Evolutionary conservation across 805 yeast genomes (phyloP), one percentile per base, ranked within the genome.

Genomic region (Saccharomycopsis lassenensis): DNA sequence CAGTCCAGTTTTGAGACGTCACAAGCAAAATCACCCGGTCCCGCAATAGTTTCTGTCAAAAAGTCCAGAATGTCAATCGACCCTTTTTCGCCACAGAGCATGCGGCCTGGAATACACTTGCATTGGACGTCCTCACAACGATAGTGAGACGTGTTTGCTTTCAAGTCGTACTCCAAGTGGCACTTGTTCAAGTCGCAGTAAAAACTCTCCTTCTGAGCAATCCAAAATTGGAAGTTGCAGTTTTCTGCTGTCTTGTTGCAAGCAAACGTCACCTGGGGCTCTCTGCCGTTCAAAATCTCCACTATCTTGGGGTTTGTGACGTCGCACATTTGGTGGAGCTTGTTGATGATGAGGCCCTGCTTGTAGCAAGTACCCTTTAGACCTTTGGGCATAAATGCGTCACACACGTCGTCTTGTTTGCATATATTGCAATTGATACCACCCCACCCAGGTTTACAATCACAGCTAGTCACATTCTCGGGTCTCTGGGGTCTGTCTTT

Each of bases 181-280:
- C 98, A 91, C n/a, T 64, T 58, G 36, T 67, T 58, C 46, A 91
- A 67, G 31, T 79, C 91, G 62, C 98, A 91, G 55, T 73, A 91
- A 56, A 91, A 91, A 41, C 93, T 78, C 55, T 91, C 98, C 30
- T 67, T 62, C 54, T 85, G 74, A 47, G 78, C 95, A 45, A 91
- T 84, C 98, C 98, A 91, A 53, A 91, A 85, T 57, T 91, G 97
- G 59, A 91, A 85, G 54, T 85, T 76, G 59, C 98, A 91, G 7
- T 56, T 57, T 12, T 59, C 68, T 0, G 72, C 61, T 1, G 79
- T 68, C 48, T 65, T 72, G 52, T 83, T 76, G 62, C 98, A 91
- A 26, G 85, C 71, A 58, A 91, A 89, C 0, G 95, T 86, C 3
- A 84, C 95, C 52, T 89, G 94, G 2, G 98, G 97, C 35, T 67